phyloP scores from a whole-genome alignment of 2,329 filamentous ascomycete species.

The Ampelomyces quisqualis region DNA sequence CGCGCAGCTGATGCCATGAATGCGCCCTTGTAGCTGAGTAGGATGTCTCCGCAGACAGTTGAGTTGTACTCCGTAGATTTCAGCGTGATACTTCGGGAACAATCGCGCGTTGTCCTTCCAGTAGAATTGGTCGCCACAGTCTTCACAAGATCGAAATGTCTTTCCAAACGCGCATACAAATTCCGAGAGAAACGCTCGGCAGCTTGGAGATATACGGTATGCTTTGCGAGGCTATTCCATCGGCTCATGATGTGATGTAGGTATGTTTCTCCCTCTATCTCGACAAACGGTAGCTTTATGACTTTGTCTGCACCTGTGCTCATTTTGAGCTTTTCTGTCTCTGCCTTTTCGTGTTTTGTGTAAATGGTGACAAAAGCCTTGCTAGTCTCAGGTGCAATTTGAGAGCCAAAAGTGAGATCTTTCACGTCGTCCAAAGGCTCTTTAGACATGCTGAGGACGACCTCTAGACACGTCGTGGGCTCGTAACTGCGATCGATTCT shows the following conservation, averaged over 20 bases:
- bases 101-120: slow-evolving; percentile 46
- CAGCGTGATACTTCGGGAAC: slow-evolving; percentile 42
- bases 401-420: slow-evolving; percentile 23
- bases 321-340: slow-evolving; percentile 19
- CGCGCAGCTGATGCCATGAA: slow-evolving; percentile 50
- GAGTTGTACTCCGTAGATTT: slow-evolving; percentile 25
- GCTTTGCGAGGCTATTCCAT: slow-evolving; percentile 48
- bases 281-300: slow-evolving; percentile 41
- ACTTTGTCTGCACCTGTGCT: slow-evolving; percentile 30
- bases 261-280: slow-evolving; percentile 51
- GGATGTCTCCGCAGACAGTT: slow-evolving; percentile 33
- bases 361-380: slow-evolving; percentile 33
- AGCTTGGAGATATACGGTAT: slow-evolving; percentile 54
- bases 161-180: slow-evolving; percentile 41
- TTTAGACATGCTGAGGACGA: slow-evolving; percentile 45
- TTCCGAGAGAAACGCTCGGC: slow-evolving; percentile 44
- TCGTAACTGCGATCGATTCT: slow-evolving; percentile 23
- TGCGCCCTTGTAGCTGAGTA: slow-evolving; percentile 51
- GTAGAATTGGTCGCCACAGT: slow-evolving; percentile 45
- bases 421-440: slow-evolving; percentile 31
- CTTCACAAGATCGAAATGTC: slow-evolving; percentile 44
- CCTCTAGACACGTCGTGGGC: slow-evolving; percentile 25
- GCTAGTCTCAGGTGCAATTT: slow-evolving; percentile 21
- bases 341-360: slow-evolving; percentile 33
- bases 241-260: slow-evolving; percentile 49